These are phyloP conservation scores for Lodderomyces beijingensis DNA, from an alignment of 1,139 yeast genomes.

Conservation along the genomic window DNA sequence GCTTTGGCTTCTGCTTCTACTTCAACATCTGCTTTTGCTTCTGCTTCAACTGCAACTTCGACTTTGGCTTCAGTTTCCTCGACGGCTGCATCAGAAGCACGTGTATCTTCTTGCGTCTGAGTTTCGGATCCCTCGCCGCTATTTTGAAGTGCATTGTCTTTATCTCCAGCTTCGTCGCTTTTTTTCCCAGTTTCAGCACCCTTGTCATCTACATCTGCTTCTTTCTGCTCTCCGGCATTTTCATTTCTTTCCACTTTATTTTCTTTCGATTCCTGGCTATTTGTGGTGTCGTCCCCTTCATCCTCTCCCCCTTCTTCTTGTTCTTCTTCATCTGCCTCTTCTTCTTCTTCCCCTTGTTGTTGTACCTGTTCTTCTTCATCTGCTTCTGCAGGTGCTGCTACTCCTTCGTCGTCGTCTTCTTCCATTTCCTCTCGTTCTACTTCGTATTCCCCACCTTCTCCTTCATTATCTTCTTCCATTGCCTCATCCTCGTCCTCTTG, in stretches of 20 bases:
- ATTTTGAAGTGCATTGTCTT: too few species aligned
- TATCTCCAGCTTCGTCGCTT: not conserved
- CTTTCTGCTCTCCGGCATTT: too few species aligned
- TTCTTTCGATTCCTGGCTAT: not conserved
- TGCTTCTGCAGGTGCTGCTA: slow-evolving; percentile 12
- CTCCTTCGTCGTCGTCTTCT: slow-evolving; percentile 24
- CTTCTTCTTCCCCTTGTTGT: slow-evolving; percentile 9
- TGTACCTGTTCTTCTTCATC: slow-evolving; percentile 9
- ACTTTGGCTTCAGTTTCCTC: too few species aligned
- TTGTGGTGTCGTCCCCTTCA: slow-evolving; percentile 1
- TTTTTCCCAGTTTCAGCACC: too few species aligned
- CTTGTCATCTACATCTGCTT: not conserved
- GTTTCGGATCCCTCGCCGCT: too few species aligned
- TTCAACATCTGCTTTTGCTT: too few species aligned
- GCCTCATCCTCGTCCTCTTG: slow-evolving; percentile 18
- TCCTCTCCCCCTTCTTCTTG: slow-evolving; percentile 13
- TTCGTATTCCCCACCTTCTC: slow-evolving; percentile 15
- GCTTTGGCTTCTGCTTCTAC: too few species aligned
- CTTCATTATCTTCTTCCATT: slow-evolving; percentile 14
- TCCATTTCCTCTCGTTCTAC: slow-evolving; percentile 21
- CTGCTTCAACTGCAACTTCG: too few species aligned
- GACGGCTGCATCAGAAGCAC: too few species aligned
- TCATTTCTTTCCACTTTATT: too few species aligned
- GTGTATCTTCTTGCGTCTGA: too few species aligned
- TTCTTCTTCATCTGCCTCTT: slow-evolving; percentile 17